These are phyloP conservation scores for Tolypocladium ophioglossoides DNA, from an alignment of 2,329 filamentous ascomycete species.

Conservation along the genomic window DNA sequence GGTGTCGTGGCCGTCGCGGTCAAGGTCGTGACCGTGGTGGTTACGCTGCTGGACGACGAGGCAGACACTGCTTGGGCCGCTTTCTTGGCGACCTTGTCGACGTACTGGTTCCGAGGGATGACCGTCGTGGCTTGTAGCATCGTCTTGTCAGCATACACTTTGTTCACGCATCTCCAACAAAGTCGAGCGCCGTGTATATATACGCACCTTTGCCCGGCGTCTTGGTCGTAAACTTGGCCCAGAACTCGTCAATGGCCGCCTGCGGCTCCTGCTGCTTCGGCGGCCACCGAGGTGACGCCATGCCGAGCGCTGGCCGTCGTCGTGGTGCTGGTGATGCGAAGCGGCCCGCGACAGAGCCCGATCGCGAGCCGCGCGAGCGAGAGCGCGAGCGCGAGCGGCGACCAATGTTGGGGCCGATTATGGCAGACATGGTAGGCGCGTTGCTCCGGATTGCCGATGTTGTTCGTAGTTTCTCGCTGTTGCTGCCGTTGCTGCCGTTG, in stretches of 20 bases:
- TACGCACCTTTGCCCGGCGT: conserved; percentile 54
- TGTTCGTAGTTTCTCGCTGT: background rate
- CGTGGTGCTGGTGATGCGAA: background rate
- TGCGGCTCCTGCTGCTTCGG: conserved; percentile 51
- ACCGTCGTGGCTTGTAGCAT: conserved; percentile 47
- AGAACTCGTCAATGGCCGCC: conserved; percentile 60
- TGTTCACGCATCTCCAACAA: too few relatives aligned
- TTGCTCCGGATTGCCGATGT: background rate
- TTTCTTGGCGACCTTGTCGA: conserved; percentile 46
- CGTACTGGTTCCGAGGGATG: conserved; percentile 57
- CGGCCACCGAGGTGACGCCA: background rate
- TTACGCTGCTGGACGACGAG: background rate
- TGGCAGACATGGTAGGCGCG: conserved; percentile 2
- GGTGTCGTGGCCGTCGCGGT: background rate
- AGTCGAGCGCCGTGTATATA: too few relatives aligned
- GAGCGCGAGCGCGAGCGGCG: background rate
- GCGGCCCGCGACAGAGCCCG: background rate
- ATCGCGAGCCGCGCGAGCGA: background rate
- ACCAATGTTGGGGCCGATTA: conserved; percentile 1
- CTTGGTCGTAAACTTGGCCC: conserved; percentile 60
- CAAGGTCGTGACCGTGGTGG: background rate
- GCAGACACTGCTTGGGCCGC: background rate
- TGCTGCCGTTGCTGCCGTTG: background rate
- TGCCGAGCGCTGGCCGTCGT: background rate
- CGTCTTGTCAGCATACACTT: background rate